phyloP scores from a whole-genome alignment of 2,329 filamentous ascomycete genomes.

The Stromatinia cepivora region DNA sequence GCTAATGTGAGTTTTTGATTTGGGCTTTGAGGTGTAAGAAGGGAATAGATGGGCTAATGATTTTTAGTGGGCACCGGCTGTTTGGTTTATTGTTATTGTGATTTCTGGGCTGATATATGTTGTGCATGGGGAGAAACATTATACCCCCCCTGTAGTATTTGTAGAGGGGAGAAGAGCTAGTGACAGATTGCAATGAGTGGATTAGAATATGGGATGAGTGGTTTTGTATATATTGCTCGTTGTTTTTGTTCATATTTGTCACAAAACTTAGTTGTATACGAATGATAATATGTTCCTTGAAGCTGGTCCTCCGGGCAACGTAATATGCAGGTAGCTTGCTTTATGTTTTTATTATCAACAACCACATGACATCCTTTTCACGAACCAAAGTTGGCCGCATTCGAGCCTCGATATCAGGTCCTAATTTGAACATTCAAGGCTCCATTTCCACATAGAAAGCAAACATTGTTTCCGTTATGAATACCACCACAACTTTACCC shows the following conservation, averaged over 20 bases:
- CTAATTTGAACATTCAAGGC: neutral
- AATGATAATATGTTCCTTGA: neutral
- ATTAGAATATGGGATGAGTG: neutral
- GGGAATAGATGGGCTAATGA: conserved; percentile 12
- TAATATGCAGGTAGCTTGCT: neutral
- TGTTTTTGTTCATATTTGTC: neutral
- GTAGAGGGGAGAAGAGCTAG: neutral
- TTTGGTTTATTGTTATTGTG: conserved; percentile 32
- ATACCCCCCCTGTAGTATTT: conserved; percentile 36
- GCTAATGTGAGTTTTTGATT: conserved; percentile 18
- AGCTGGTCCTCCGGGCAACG: neutral
- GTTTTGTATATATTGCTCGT: neutral
- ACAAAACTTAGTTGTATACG: neutral
- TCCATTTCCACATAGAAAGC: neutral
- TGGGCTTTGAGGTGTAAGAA: too few relatives aligned
- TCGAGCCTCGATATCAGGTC: neutral
- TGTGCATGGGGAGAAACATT: conserved; percentile 41
- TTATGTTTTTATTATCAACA: neutral
- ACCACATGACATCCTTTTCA: neutral
- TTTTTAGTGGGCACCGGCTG: conserved; percentile 46
- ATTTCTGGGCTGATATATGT: conserved; percentile 37
- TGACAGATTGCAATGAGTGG: conserved; percentile 3
- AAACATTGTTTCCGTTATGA: neutral
- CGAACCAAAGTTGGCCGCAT: neutral
- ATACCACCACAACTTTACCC: neutral